These are phyloP conservation scores for Chlamydomonas applanata DNA, from an alignment of 139 green algal species.

Conservation along the genomic window DNA sequence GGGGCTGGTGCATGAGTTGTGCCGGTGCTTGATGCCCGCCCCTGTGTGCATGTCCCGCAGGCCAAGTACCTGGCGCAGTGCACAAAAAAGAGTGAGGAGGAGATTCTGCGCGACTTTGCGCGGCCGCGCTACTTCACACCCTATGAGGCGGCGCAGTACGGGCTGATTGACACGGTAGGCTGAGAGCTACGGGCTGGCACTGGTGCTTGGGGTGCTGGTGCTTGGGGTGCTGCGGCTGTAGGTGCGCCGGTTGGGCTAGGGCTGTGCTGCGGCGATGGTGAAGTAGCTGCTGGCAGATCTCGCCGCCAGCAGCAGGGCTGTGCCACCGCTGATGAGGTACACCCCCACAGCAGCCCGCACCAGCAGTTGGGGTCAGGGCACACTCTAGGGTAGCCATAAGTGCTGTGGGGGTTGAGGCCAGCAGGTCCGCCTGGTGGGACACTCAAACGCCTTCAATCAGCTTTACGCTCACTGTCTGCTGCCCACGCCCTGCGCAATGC, in stretches of 20 bases:
- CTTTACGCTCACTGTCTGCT: too few relatives aligned
- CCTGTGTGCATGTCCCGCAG: conserved; percentile 17
- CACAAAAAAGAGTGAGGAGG: conserved; percentile 77
- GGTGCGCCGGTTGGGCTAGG: too few relatives aligned
- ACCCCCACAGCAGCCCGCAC: too few relatives aligned
- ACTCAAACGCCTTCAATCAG: too few relatives aligned
- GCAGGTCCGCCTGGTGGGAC: too few relatives aligned
- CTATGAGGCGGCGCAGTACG: conserved; percentile 88
- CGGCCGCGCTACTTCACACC: conserved; percentile 91
- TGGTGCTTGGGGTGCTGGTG: background rate
- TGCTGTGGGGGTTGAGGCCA: too few relatives aligned
- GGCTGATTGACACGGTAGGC: conserved; percentile 89
- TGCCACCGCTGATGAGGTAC: too few relatives aligned
- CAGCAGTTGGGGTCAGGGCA: too few relatives aligned
- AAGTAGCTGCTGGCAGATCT: background rate
- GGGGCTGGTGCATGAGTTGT: too few relatives aligned
- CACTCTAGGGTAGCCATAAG: too few relatives aligned
- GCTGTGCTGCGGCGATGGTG: too few relatives aligned
- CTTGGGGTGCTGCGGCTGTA: background rate
- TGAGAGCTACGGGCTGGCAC: background rate
- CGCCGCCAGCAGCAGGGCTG: background rate
- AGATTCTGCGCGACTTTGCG: conserved; percentile 83
- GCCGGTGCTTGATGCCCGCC: background rate
- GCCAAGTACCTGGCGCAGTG: conserved; percentile 71
- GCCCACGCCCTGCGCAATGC: too few relatives aligned